Base-by-base conservation (phyloP, 208 protist genomes). In the Angomonas ambiguus region DNA sequence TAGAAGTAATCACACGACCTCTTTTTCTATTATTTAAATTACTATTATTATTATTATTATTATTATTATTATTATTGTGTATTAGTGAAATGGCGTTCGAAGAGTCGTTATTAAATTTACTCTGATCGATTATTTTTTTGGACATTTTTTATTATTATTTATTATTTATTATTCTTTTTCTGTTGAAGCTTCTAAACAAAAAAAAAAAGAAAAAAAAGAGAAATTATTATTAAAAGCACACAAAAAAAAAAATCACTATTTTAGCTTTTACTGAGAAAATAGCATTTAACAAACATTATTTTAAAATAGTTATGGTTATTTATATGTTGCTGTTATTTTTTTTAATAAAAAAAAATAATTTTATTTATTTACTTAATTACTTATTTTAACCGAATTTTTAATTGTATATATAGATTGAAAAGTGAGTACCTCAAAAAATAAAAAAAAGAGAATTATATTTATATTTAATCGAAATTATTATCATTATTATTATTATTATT, bases 71-170 rank as follows among this genome's bases (percentile, higher is more conserved):
- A 53, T 33, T 68, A 58, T 58, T 67, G 66, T 2, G 10, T 20
- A 11, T 2, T 1, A 53, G 22, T 31, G 4, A 2, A 31, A 24
- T 27, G 10, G 30, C 28, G 27, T 38, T 16, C 32, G 41, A 33
- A 6, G 83, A 80, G 41, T 70, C 70, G 51, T 77, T 67, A 33
- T 72, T 58, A 2, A 31, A 20, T 58, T 31, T 58, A 33, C 51
- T 28, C 33, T 58, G 27, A 4, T 28, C 24, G 51, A 11, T 30
- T 4, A 20, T 20, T 30, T 58, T 58, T 2, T 20, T 25, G 25
- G 11, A 56, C n/a, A 13, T 56, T 13, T 13, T 56, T 45, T 45
- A n/a, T n/a, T n/a, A 45, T n/a, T n/a, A n/a, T 45, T 45, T 45
- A n/a, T n/a, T n/a, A n/a, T n/a, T n/a, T n/a, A n/a, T n/a, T n/a